Evolutionary conservation across 495 filamentous ascomycete genomes (phyloP).

Genomic region (Penicillium argentinense): DNA sequence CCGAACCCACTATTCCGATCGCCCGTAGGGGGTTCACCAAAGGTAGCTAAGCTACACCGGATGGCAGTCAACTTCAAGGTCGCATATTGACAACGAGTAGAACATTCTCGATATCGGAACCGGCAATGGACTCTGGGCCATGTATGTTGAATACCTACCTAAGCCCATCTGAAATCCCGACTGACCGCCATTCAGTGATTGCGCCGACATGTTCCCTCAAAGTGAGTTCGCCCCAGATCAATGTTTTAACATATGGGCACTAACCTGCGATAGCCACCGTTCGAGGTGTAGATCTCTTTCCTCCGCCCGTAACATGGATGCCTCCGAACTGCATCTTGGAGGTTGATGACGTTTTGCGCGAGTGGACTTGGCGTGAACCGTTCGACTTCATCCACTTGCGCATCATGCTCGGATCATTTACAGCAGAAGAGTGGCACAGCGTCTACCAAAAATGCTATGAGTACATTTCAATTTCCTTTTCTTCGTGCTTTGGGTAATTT

Average conservation of each 20-base stretch:
- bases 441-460: constrained; percentile 23
- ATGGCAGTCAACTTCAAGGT: not conserved
- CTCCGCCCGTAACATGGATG: constrained; percentile 23
- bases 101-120: constrained; percentile 9
- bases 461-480: constrained; percentile 4
- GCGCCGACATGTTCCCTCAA: not conserved
- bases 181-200: not conserved
- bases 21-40: not conserved
- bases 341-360: constrained; percentile 28
- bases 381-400: constrained; percentile 35
- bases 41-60: not conserved
- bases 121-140: constrained; percentile 9
- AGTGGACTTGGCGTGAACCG: constrained; percentile 26
- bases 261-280: constrained; percentile 10
- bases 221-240: not conserved
- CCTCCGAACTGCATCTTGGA: constrained; percentile 34
- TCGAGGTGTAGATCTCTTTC: constrained; percentile 24
- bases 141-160: not conserved
- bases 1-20: constrained; percentile 1
- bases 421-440: constrained; percentile 20
- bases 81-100: not conserved
- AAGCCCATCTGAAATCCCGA: not conserved
- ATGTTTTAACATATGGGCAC: no score
- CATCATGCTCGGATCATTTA: constrained; percentile 22
- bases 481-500: not conserved